Conservation (phyloP, 1,284 basidiomycete genomes). For the Singerocomus inundabilis region DNA sequence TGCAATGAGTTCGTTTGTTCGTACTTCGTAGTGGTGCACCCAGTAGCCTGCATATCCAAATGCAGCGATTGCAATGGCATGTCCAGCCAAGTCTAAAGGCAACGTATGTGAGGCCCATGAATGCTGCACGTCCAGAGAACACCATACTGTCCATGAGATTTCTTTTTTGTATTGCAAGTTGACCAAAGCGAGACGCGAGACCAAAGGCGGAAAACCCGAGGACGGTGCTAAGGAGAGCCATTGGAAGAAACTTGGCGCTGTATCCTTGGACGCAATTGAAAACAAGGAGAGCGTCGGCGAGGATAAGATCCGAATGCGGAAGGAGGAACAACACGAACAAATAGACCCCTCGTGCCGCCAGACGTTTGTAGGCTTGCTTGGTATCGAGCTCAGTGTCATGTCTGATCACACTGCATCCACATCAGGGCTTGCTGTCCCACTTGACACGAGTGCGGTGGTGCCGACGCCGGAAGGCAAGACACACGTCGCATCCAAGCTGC, state of each 20-base stretch:
- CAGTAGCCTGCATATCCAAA: slow-evolving; percentile 71
- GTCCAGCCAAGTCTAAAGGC: slow-evolving; percentile 57
- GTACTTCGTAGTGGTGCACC: slow-evolving; percentile 62
- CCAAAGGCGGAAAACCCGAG: slow-evolving; percentile 80
- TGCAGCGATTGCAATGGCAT: slow-evolving; percentile 59
- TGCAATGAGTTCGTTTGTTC: slow-evolving; percentile 55
- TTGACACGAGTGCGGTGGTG: slow-evolving; percentile 24
- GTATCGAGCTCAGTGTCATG: slow-evolving; percentile 15
- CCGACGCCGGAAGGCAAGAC: slow-evolving; percentile 25
- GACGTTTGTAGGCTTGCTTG: background rate
- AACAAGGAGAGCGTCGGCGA: slow-evolving; percentile 1
- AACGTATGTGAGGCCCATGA: background rate
- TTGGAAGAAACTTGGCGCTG: slow-evolving; percentile 29
- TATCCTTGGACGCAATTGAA: background rate
- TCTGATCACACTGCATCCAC: slow-evolving; percentile 5
- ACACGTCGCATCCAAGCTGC: slow-evolving; percentile 48
- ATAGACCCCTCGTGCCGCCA: slow-evolving; percentile 23
- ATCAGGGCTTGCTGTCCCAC: slow-evolving; percentile 8
- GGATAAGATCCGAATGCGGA: slow-evolving; percentile 11
- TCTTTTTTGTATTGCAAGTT: slow-evolving; percentile 75
- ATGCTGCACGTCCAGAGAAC: background rate
- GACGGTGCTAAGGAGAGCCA: slow-evolving; percentile 72
- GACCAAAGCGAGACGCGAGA: slow-evolving; percentile 73
- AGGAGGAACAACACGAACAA: slow-evolving; percentile 24
- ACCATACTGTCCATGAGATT: slow-evolving; percentile 67